Evolutionary conservation across 768 basidiomycete species (phyloP).

Genomic region (Hysterangium stoloniferum): DNA sequence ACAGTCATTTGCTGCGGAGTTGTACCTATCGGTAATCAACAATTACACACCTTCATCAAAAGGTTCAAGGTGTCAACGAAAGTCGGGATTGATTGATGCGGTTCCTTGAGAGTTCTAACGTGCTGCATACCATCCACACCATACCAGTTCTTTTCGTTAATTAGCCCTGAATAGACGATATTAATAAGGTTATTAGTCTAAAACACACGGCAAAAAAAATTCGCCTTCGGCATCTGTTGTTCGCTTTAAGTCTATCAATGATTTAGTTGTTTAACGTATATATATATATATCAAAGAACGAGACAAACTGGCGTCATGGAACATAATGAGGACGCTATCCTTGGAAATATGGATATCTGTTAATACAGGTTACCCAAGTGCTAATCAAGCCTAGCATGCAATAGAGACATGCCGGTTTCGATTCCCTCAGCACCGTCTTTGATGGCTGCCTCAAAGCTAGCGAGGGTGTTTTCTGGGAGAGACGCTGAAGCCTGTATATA

Average conservation of each 20-base stretch:
- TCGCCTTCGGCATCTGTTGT: conserved; percentile 75
- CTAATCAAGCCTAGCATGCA: too few species aligned
- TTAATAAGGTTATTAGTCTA: neutral
- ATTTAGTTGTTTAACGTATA: neutral
- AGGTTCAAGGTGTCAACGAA: conserved; percentile 76
- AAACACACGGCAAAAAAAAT: conserved; percentile 1
- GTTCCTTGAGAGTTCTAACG: conserved; percentile 70
- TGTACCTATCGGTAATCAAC: conserved; percentile 15
- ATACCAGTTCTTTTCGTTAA: conserved; percentile 65
- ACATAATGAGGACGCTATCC: conserved; percentile 88
- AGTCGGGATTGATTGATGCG: conserved; percentile 83
- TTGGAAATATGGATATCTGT: conserved; percentile 91
- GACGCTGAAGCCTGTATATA: conserved; percentile 65
- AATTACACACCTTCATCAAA: conserved; percentile 57
- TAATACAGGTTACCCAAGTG: conserved; percentile 41
- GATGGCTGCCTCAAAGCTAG: conserved; percentile 92
- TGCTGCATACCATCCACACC: conserved; percentile 68
- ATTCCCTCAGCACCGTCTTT: conserved; percentile 94
- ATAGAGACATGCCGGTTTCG: conserved; percentile 85
- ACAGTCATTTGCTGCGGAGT: neutral
- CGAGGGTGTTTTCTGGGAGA: conserved; percentile 91
- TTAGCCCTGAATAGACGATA: conserved; percentile 35
- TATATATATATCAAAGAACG: too few species aligned
- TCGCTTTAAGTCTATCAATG: conserved; percentile 51
- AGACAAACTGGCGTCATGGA: conserved; percentile 79